These are phyloP conservation scores for Westerdykella aurantiaca DNA, from an alignment of 2,329 filamentous ascomycete genomes.

Conservation along the genomic window DNA sequence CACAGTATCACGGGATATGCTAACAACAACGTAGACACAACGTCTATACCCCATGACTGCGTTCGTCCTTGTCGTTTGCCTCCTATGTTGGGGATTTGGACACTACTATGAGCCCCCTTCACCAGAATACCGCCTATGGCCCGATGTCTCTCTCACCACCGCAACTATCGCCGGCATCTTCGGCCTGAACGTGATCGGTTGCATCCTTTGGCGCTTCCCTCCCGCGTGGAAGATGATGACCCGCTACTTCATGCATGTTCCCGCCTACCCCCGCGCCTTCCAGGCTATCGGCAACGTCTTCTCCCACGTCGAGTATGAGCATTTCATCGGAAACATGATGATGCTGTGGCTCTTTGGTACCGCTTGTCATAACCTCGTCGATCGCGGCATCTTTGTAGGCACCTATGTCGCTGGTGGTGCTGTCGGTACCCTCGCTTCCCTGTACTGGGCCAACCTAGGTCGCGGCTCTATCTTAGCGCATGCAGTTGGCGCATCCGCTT, in stretches of 20 bases:
- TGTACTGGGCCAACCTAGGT: conserved; percentile 33
- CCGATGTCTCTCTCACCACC: conserved; percentile 28
- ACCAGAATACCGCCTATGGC: conserved; percentile 27
- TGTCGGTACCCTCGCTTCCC: conserved; percentile 21
- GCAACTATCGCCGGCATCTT: conserved; percentile 56
- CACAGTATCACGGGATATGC: background rate
- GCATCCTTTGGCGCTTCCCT: conserved; percentile 57
- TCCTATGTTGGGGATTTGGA: conserved; percentile 23
- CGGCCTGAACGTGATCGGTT: conserved; percentile 53
- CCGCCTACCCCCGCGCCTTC: conserved; percentile 55
- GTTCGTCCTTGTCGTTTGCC: conserved; percentile 24
- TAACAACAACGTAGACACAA: conserved; percentile 17
- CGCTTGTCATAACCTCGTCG: conserved; percentile 31
- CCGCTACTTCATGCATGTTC: conserved; percentile 47
- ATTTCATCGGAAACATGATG: conserved; percentile 58
- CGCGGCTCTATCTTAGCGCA: conserved; percentile 23
- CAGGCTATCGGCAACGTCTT: conserved; percentile 61
- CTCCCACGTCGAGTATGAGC: conserved; percentile 59
- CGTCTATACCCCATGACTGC: conserved; percentile 34
- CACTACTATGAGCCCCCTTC: conserved; percentile 31
- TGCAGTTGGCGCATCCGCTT: conserved; percentile 29
- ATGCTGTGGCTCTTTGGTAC: conserved; percentile 62
- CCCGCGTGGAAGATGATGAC: conserved; percentile 62
- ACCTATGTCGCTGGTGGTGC: conserved; percentile 33
- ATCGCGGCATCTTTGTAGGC: conserved; percentile 30